phyloP scores from a whole-genome alignment of 306 rosid species.

The Comarum palustre region DNA sequence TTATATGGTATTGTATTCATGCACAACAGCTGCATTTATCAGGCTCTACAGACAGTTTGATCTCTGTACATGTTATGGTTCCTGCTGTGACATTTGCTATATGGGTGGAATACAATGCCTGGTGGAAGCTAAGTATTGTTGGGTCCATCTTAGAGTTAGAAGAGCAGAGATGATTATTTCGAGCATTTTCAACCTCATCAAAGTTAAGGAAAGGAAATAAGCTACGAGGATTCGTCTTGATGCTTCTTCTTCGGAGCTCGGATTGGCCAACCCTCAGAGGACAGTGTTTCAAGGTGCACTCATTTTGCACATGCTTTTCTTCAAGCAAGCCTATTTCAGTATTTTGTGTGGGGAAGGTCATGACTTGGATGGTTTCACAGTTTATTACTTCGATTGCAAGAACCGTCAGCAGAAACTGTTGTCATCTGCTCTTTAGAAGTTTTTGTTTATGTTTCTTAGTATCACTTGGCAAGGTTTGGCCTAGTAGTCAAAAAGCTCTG shows the following conservation, averaged over 20 bases:
- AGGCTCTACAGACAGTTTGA: neutral
- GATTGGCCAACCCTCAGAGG: neutral
- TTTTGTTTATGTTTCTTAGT: neutral
- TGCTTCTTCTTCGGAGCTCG: neutral
- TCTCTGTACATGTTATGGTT: neutral
- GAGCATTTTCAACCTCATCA: conserved; percentile 3
- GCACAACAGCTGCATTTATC: neutral
- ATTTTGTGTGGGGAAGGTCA: neutral
- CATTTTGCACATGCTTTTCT: neutral
- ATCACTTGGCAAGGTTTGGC: neutral
- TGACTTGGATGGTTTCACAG: conserved; percentile 12
- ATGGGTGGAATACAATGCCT: conserved; percentile 8
- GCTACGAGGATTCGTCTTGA: neutral
- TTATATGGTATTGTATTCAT: neutral
- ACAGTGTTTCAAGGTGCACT: neutral
- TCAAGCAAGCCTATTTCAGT: neutral
- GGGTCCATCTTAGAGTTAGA: neutral
- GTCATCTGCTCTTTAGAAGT: neutral
- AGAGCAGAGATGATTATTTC: neutral
- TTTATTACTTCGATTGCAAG: conserved; percentile 18
- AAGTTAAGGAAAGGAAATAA: conserved; percentile 3
- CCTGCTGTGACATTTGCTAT: neutral
- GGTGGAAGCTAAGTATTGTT: conserved; percentile 7
- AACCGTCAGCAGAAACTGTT: neutral
- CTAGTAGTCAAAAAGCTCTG: neutral